Evolutionary conservation across 1,284 basidiomycete species (phyloP), one percentile per base, ranked within the genome.

Genomic region (Fomitopsis pinicola): DNA sequence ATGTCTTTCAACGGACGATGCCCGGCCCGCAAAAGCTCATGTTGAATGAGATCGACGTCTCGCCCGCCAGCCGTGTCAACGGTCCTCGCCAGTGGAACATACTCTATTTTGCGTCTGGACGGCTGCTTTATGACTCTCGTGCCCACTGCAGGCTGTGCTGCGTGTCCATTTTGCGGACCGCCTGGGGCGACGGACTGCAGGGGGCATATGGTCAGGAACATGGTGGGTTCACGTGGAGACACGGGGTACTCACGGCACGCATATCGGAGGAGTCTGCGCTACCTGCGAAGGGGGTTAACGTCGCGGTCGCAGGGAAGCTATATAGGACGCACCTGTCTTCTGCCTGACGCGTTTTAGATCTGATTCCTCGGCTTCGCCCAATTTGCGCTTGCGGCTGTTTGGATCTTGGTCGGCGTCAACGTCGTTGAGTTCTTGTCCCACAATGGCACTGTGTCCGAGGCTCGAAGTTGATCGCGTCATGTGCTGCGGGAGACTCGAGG

Each of bases 61-160:
- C 95, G 89, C 14, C 96, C 96, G 36, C 94, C 95, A 62, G 87
- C 80, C 0, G 88, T 89, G n/a, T 91, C 86, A 33, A 92, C 74
- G 60, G 91, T 88, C 30, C 92, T 86, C 10, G 85, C 84, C 17
- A 94, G 78, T 0, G 97, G 97, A 30, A 91, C 80, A 72, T 98
- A 99, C 77, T 95, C 92, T 67, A 98, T 92, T 76, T 91, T 93
- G 69, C 92, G 89, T 62, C 94, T 85, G 28, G 69, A 70, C 3
- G 71, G 71, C 55, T 72, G 69, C 22, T 68, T 69, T 19, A 71
- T 67, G 17, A 70, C 67, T 15, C 68, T 64, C 17, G 69, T 61
- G 17, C 62, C 61, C 17, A 59, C 63, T 22, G 57, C 50, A 33
- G 53, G 26, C 38, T 36, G 58, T 15, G 56, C 15, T 42, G 62